These are phyloP conservation scores for Vanrija sp. DNA, from an alignment of 1,284 basidiomycete species.

Conservation along the genomic window DNA sequence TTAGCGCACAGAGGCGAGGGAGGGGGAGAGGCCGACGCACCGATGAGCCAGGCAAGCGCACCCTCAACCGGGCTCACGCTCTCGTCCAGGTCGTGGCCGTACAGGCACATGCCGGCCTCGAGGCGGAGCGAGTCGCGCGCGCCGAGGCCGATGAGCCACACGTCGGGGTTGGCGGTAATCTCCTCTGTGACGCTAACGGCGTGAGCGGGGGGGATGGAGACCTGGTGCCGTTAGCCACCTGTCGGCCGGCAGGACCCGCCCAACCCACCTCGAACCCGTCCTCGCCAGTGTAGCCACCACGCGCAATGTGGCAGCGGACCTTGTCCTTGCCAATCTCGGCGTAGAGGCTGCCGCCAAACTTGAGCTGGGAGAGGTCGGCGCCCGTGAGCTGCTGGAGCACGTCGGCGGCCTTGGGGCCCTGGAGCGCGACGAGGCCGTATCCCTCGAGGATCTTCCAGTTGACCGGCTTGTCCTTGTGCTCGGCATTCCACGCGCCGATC, in stretches of 20 bases:
- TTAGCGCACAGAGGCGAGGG: too few species aligned
- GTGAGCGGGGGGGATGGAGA: constrained; percentile 79
- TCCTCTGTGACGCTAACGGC: constrained; percentile 68
- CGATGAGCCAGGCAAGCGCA: constrained; percentile 86
- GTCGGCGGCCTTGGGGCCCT: constrained; percentile 79
- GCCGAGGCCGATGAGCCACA: constrained; percentile 84
- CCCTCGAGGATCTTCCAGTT: constrained; percentile 75
- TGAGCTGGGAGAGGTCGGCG: constrained; percentile 63
- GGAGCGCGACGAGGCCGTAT: constrained; percentile 86
- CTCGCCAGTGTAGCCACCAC: constrained; percentile 98
- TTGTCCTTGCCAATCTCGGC: constrained; percentile 59
- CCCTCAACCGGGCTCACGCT: constrained; percentile 82
- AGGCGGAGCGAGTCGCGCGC: constrained; percentile 89
- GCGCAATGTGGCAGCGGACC: constrained; percentile 81
- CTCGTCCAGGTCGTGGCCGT: constrained; percentile 91
- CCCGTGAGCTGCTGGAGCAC: constrained; percentile 71
- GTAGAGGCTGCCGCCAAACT: constrained; percentile 75
- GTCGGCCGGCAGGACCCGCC: too few species aligned
- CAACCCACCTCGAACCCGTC: constrained; percentile 85
- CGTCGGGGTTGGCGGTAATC: constrained; percentile 60
- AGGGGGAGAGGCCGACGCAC: constrained; percentile 50
- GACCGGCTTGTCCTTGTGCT: constrained; percentile 61
- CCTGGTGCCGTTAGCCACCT: constrained; percentile 57
- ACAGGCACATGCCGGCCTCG: constrained; percentile 97
- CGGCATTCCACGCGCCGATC: constrained; percentile 68